phyloP scores from a whole-genome alignment of 768 basidiomycete genomes.

The Lactarius tabidus region DNA sequence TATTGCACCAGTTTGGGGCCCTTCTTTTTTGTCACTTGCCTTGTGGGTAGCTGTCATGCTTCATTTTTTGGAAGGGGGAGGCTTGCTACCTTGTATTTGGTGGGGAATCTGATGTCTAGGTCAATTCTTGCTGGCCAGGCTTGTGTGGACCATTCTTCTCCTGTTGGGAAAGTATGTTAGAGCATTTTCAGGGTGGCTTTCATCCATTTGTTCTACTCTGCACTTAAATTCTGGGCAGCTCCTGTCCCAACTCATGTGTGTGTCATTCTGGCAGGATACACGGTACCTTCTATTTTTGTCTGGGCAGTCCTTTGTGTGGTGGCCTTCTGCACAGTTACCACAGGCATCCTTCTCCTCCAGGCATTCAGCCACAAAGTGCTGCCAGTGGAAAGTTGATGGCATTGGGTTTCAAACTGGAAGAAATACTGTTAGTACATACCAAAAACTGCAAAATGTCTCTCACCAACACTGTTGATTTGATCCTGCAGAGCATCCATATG shows the following conservation, averaged over 20 bases:
- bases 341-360: background rate
- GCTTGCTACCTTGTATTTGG: background rate
- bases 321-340: constrained; percentile 20
- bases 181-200: constrained; percentile 16
- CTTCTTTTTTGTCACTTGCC: no score
- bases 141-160: constrained; percentile 23
- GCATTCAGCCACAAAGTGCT: constrained; percentile 14
- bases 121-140: background rate
- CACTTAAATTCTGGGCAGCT: constrained; percentile 2
- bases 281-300: background rate
- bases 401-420: no score
- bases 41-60: no score
- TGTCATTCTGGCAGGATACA: background rate
- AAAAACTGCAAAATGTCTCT: no score
- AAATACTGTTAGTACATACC: no score
- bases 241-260: constrained; percentile 16
- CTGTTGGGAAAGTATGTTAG: constrained; percentile 27
- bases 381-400: no score
- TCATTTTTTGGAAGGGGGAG: background rate
- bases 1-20: no score
- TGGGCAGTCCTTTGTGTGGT: constrained; percentile 24
- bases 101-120: background rate
- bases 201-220: background rate
- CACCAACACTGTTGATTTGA: no score
- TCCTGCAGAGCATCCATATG: no score